These are phyloP conservation scores for Talaromyces sp. DNA, from an alignment of 2,329 filamentous ascomycete genomes.

Conservation along the genomic window DNA sequence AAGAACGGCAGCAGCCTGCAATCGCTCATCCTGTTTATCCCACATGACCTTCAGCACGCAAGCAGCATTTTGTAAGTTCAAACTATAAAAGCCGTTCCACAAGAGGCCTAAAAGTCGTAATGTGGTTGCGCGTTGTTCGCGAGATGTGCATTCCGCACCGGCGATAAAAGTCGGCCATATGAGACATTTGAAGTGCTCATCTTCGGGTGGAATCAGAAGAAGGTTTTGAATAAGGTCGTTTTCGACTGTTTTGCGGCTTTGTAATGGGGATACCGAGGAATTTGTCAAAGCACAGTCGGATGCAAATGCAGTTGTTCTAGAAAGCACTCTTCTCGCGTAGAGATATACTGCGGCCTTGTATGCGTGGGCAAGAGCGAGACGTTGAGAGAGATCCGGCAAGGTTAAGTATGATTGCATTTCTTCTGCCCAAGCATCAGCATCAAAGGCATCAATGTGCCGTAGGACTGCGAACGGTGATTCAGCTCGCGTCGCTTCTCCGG, in stretches of 20 bases:
- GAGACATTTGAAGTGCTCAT: conserved; percentile 43
- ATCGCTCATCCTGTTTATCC: conserved; percentile 36
- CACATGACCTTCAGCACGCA: conserved; percentile 41
- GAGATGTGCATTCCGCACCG: conserved; percentile 37
- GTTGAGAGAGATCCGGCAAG: conserved; percentile 46
- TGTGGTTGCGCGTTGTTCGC: conserved; percentile 32
- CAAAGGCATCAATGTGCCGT: conserved; percentile 38
- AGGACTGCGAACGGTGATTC: conserved; percentile 33
- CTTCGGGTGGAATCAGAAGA: conserved; percentile 32
- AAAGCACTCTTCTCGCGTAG: conserved; percentile 39
- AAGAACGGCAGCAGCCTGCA: conserved; percentile 1
- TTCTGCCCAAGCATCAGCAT: conserved; percentile 37
- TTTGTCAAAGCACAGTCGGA: conserved; percentile 3
- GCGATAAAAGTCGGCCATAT: conserved; percentile 46
- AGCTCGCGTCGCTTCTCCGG: conserved; percentile 27
- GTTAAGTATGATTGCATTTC: conserved; percentile 41
- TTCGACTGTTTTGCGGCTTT: conserved; percentile 21
- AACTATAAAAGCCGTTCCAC: conserved; percentile 35
- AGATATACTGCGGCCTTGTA: conserved; percentile 41
- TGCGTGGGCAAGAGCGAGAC: conserved; percentile 46
- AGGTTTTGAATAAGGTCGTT: conserved; percentile 36
- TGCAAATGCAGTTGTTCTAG: conserved; percentile 17
- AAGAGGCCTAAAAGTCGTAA: conserved; percentile 33
- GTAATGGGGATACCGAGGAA: background rate
- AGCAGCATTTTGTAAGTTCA: conserved; percentile 40